Percentiles rank a stretch among this genome's conserved stretches.
Conservation (phyloP, 768 basidiomycete species). For the Tremella fuciformis region DNA sequence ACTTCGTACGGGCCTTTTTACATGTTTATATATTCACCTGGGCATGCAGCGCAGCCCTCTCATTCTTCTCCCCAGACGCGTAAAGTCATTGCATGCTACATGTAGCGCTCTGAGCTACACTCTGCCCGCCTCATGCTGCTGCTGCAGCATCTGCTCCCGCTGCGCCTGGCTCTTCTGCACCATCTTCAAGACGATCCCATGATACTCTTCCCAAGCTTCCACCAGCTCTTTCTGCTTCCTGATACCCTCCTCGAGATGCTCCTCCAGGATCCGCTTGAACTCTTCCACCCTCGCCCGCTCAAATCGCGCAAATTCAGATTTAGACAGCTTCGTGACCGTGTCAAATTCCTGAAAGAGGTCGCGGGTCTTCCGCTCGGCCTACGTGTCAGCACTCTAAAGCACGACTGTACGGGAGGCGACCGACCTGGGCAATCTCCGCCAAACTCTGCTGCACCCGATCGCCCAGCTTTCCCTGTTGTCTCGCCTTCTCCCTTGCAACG, state of each 20-base stretch:
- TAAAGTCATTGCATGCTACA: too few relatives aligned
- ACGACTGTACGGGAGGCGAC: conserved; percentile 36
- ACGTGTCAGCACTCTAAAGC: conserved; percentile 1
- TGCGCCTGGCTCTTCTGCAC: conserved; percentile 30
- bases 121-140: not conserved
- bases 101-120: too few relatives aligned
- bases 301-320: conserved; percentile 82
- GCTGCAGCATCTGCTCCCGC: not conserved
- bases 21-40: too few relatives aligned
- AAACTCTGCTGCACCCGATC: conserved; percentile 70
- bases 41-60: too few relatives aligned
- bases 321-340: conserved; percentile 78
- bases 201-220: conserved; percentile 74
- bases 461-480: conserved; percentile 62
- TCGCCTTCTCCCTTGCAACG: conserved; percentile 74
- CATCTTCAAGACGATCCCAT: conserved; percentile 65
- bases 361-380: conserved; percentile 81
- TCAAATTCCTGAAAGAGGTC: conserved; percentile 88
- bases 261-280: conserved; percentile 78
- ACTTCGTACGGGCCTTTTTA: too few relatives aligned
- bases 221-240: conserved; percentile 80
- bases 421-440: conserved; percentile 74
- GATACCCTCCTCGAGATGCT: conserved; percentile 84
- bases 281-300: conserved; percentile 91
- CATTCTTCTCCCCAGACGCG: too few relatives aligned